Base-by-base conservation (phyloP, 2,329 filamentous ascomycete genomes). In the Alternaria triticimaculans region DNA sequence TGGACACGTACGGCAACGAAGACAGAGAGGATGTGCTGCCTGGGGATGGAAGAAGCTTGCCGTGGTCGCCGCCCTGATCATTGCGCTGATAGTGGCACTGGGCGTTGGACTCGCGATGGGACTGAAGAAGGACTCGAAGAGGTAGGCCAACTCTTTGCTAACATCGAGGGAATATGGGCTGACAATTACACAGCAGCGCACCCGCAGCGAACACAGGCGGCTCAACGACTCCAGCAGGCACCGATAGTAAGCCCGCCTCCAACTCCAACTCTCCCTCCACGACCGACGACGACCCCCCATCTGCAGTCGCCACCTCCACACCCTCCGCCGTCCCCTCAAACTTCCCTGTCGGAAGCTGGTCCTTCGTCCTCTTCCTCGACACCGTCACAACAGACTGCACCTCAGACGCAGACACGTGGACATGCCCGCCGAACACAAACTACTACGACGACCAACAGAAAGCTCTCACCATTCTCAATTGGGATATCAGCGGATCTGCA, bases 321-420 rank as follows among this genome's bases (percentile, higher is more conserved):
- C 54, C 66, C 5, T 66, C 64, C 2, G 48, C 72, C 21, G 58
- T 67, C 5, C 72, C 75, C 18, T 66, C 74, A 12, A 74, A 79
- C 57, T 91, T 91, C 70, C 90, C 90, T 2, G 80, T 85, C 2
- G 90, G 90, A 6, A 84, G 86, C n/a, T 92, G 88, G 76, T 82
- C 86, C 41, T 82, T 92, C 68, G 81, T 85, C 7, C 88, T 88
- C 21, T 86, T 85, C 62, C 85, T 92, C 43, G 81, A 84, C 54
- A 85, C 81, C 6, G 79, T 85, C 3, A 78, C 80, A 15, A 85
- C 87, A 7, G 82, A 82, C 53, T 92, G 90, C 78, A 89, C 88
- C 1, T 83, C 86, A 14, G 85, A 87, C 68, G 67, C 85, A 0
- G 78, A 82, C 5, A 88, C 88, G 1, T 92, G 89, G 87, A 82